Evolutionary conservation across 2,329 filamentous ascomycete genomes (phyloP).

Genomic region (Calonectria honghensis): DNA sequence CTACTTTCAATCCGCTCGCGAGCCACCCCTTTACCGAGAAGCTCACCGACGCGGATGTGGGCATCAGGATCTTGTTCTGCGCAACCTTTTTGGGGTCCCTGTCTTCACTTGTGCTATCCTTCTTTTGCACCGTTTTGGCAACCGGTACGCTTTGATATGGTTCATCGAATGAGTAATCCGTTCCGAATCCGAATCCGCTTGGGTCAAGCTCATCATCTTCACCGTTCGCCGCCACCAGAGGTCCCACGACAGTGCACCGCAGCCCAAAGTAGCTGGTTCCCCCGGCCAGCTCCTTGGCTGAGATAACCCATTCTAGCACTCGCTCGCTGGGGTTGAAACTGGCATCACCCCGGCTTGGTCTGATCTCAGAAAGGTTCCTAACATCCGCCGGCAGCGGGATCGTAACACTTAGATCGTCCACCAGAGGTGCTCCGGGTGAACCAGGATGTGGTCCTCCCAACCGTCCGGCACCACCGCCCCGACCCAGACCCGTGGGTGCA

Average conservation of each 20-base stretch:
- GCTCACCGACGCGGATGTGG: slow-evolving; percentile 84
- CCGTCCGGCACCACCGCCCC: slow-evolving; percentile 65
- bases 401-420: slow-evolving; percentile 87
- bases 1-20: slow-evolving; percentile 80
- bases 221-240: slow-evolving; percentile 63
- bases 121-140: slow-evolving; percentile 59
- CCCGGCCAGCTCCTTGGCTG: slow-evolving; percentile 82
- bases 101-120: slow-evolving; percentile 60
- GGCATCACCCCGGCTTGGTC: slow-evolving; percentile 88
- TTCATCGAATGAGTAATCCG: slow-evolving; percentile 72
- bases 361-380: slow-evolving; percentile 87
- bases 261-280: slow-evolving; percentile 82
- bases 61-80: slow-evolving; percentile 86
- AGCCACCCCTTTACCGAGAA: slow-evolving; percentile 82
- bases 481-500: slow-evolving; percentile 61
- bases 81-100: slow-evolving; percentile 75
- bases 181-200: slow-evolving; percentile 71
- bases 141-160: slow-evolving; percentile 71
- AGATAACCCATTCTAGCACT: slow-evolving; percentile 88
- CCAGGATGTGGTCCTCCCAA: slow-evolving; percentile 68
- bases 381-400: slow-evolving; percentile 88
- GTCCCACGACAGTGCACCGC: slow-evolving; percentile 86
- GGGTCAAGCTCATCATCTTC: slow-evolving; percentile 70
- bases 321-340: slow-evolving; percentile 84
- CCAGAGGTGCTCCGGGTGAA: slow-evolving; percentile 73